Base-by-base conservation (phyloP, 2,329 filamentous ascomycete species). In the Nemania serpens region DNA sequence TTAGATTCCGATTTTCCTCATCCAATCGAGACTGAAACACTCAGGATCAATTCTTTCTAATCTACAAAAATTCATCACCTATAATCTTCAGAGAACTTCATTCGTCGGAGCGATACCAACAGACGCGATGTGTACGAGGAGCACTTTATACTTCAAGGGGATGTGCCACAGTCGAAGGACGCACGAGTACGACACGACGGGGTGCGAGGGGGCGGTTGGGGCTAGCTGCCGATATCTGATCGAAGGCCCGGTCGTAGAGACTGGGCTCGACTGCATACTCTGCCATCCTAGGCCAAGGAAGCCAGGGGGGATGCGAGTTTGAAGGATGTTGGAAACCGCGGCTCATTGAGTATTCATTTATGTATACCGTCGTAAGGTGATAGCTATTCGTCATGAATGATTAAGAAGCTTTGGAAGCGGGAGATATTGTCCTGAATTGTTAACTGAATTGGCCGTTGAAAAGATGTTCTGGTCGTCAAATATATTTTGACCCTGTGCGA, bases 161-260 rank as follows among this genome's bases (percentile, higher is more conserved):
- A 58, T 41, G 39, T 62, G 59, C 39, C 59, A 62, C 11, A 62
- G 55, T 33, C 55, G 59, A 9, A 46, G 55, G 15, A 36, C 20
- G 3, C 25, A 62, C 25, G 55, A 59, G 17, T 62, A 58, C 20
- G 59, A 58, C 18, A 43, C 29, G 18, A 25, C 49, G 10, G 37
- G 25, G 3, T 62, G 59, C 55, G 34, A 52, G 6, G 33, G 7
- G 33, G 41, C 55, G 13, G 20, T n/a, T 3, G 43, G 5, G 6
- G 37, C 39, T 1, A 12, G 5, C 17, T 62, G 59, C 34, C 55
- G 50, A 1, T 51, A 51, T 41, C 12, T 62, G 7, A 39, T 20
- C 1, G 34, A 62, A 1, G 59, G 59, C 3, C 25, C 47, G 12
- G 50, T 42, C 22, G 11, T 47, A 4, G 59, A 62, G 51, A 62